These are phyloP conservation scores for Penicillium sp. DNA, from an alignment of 2,329 filamentous ascomycete genomes.

Conservation along the genomic window DNA sequence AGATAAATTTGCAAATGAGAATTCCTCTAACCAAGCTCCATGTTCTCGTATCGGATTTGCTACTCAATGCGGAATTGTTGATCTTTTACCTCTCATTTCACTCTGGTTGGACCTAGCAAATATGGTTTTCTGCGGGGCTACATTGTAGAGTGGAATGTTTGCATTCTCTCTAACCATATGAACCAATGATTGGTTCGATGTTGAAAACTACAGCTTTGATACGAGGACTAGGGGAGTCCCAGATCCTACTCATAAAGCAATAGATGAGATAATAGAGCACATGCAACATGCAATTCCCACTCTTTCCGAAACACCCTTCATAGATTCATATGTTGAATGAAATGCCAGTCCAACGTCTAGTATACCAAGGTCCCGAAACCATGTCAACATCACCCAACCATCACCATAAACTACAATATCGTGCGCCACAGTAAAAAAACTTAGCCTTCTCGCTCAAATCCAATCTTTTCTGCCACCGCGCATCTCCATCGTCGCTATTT, in stretches of 20 bases:
- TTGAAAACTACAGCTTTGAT: too few relatives aligned
- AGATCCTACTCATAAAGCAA: background rate
- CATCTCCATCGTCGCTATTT: background rate
- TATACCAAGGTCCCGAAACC: conserved; percentile 8
- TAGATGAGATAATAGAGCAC: background rate
- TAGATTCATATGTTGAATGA: conserved; percentile 19
- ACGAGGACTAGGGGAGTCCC: too few relatives aligned
- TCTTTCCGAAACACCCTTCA: conserved; percentile 13
- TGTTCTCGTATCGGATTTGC: too few relatives aligned
- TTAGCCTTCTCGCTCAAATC: conserved; percentile 6
- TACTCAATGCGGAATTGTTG: too few relatives aligned
- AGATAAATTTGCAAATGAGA: conserved; percentile 21
- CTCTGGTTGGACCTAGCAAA: too few relatives aligned
- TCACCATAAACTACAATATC: conserved; percentile 10
- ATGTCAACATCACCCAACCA: conserved; percentile 8
- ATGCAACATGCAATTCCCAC: conserved; percentile 5
- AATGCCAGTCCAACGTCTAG: conserved; percentile 12
- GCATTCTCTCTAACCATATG: too few relatives aligned
- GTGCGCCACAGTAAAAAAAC: conserved; percentile 14
- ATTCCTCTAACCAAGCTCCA: conserved; percentile 12
- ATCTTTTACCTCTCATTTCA: too few relatives aligned
- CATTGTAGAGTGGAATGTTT: too few relatives aligned
- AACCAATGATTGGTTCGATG: too few relatives aligned
- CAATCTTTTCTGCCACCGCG: too few relatives aligned
- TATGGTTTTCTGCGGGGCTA: too few relatives aligned